Conservation (phyloP, 371 early-diverging fungal genomes). For the Mitosporidium daphniae region DNA sequence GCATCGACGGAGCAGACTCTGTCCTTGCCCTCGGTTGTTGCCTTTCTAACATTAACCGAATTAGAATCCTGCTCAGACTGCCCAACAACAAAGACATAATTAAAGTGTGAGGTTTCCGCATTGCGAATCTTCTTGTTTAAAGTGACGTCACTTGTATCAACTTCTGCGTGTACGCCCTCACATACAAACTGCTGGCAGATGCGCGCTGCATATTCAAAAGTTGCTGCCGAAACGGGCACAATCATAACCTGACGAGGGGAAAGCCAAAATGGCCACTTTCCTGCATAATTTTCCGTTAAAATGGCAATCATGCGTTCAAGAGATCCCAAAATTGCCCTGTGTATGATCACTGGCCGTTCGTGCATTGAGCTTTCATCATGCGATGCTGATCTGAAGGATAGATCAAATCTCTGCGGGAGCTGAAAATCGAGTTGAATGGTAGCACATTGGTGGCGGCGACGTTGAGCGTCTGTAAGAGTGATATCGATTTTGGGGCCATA, state of each 20-base stretch:
- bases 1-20: too few species aligned
- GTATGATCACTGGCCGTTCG: conserved; percentile 84
- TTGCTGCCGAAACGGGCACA: conserved; percentile 16
- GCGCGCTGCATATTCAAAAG: conserved; percentile 8
- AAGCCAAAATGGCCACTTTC: conserved; percentile 94
- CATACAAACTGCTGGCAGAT: conserved; percentile 16
- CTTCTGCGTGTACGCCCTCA: conserved; percentile 44
- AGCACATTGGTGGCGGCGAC: conserved; percentile 76
- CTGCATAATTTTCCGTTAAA: conserved; percentile 67
- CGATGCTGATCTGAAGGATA: conserved; percentile 1
- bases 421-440: conserved; percentile 96
- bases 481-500: conserved; percentile 99
- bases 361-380: conserved; percentile 7
- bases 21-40: too few species aligned
- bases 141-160: conserved; percentile 42
- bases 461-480: conserved; percentile 60
- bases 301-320: conserved; percentile 91
- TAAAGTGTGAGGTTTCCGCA: conserved; percentile 44
- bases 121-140: conserved; percentile 79
- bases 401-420: conserved; percentile 55
- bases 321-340: conserved; percentile 91
- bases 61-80: conserved; percentile 36
- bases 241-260: conserved; percentile 72
- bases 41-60: conserved; percentile 59
- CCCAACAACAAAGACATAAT: conserved; percentile 72